phyloP scores from a whole-genome alignment of 495 filamentous ascomycete species.

The Podospora comata region DNA sequence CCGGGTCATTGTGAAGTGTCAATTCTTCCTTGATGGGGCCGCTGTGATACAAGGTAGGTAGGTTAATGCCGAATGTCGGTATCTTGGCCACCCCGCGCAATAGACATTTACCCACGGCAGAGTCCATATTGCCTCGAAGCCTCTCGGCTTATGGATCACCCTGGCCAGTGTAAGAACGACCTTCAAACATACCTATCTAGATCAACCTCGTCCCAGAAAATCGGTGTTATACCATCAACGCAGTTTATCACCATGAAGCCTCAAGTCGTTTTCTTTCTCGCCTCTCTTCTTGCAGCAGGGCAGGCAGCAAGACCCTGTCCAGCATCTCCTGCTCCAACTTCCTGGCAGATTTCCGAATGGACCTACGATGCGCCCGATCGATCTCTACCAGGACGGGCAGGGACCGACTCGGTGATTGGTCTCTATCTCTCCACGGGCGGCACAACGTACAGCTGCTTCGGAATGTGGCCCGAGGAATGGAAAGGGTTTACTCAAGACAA shows the following conservation, averaged over 20 bases:
- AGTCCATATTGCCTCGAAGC: not conserved
- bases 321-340: not conserved
- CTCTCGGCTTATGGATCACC: not conserved
- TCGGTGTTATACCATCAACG: not conserved
- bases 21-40: not conserved
- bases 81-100: not conserved
- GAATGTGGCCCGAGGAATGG: constrained; percentile 2
- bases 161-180: not conserved
- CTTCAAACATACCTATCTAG: not conserved
- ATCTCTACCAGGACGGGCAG: not conserved
- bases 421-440: not conserved
- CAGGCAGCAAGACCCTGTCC: not conserved
- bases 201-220: not conserved
- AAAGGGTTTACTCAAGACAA: not conserved
- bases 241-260: not conserved
- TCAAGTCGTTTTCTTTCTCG: not conserved
- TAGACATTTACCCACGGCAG: not conserved
- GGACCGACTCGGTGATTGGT: constrained; percentile 1
- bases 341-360: not conserved
- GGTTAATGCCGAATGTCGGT: not conserved
- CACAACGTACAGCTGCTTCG: constrained; percentile 7
- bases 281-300: not conserved
- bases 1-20: not conserved
- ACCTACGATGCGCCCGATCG: constrained; percentile 1
- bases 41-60: not conserved